phyloP scores from a whole-genome alignment of 2,329 filamentous ascomycete species.

The Cytospora leucostoma region DNA sequence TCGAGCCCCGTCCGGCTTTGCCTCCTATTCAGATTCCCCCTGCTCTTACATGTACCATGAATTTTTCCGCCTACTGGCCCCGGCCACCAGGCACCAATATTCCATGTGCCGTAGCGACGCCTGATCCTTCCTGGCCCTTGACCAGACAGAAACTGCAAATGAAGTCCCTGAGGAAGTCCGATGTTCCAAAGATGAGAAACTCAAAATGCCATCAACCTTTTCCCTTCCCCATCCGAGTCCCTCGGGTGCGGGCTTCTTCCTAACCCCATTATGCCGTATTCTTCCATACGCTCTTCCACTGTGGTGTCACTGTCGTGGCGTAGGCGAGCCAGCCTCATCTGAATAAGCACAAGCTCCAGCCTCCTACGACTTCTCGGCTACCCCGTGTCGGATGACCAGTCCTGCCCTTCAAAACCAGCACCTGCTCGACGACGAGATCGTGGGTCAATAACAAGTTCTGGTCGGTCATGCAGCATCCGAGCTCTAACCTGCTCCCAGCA shows the following conservation, averaged over 20 bases:
- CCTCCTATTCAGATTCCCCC: constrained; percentile 2
- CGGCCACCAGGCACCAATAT: constrained; percentile 26
- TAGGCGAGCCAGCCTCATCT: constrained; percentile 13
- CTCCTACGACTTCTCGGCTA: constrained; percentile 7
- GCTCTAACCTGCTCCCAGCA: constrained; percentile 25
- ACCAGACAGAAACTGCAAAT: constrained; percentile 19
- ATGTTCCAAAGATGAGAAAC: neutral
- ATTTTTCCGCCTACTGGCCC: neutral
- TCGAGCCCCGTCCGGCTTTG: constrained; percentile 24
- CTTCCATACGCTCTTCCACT: constrained; percentile 7
- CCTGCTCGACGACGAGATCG: constrained; percentile 10
- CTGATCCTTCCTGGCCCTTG: constrained; percentile 26
- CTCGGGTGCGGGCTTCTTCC: constrained; percentile 3
- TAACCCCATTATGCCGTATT: constrained; percentile 3
- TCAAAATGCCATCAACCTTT: neutral
- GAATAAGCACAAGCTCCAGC: constrained; percentile 18
- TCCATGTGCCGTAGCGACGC: constrained; percentile 24
- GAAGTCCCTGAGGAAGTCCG: constrained; percentile 4
- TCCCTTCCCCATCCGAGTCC: neutral
- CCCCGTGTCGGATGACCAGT: constrained; percentile 11
- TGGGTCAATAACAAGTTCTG: constrained; percentile 15
- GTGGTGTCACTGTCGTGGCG: constrained; percentile 5
- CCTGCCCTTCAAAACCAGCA: neutral
- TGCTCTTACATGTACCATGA: neutral
- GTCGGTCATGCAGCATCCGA: constrained; percentile 27